Base-by-base conservation (phyloP, 2,329 filamentous ascomycete genomes). In the Xenoacremonium recifei region DNA sequence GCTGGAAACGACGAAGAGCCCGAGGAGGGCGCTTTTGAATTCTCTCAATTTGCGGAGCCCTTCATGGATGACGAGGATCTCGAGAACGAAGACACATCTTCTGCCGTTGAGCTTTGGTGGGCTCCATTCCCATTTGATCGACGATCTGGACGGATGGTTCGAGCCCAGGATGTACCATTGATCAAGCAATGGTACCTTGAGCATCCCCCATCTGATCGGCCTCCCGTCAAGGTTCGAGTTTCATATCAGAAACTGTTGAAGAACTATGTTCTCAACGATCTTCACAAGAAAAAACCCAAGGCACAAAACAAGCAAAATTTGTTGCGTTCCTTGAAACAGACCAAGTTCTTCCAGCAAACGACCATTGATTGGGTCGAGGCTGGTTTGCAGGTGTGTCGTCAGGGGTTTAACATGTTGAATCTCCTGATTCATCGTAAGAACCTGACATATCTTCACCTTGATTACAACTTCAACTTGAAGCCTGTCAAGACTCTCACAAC, bases 361-460 rank as follows among this genome's bases (percentile, higher is more conserved):
- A 96, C 89, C 7, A 97, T 99, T 50, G 93, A 99, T 65, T 99
- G 93, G 93, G 93, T 99, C 31, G 93, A 99, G 71, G 93, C 95
- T 56, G 93, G 95, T 71, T 77, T 99, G 61, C 95, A 99, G 70
- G 93, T 99, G 48, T 99, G 93, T 65, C 84, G 93, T 37, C 93
- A 99, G 65, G 93, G 93, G 41, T 99, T 96, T 76, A 99, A 99
- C 70, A 99, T 99, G 92, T 75, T 99, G 45, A 99, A 99, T 60
- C 75, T 99, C 39, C 75, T 99, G 54, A 99, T 99, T 54, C 93
- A 99, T 63, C 86, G 93, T 59, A 99, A 99, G 76, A 99, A 99
- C 66, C 72, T 99, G 55, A 99, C 93, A 1, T 99, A 99, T 62
- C 79, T 99, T 42, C 95, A 99, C 75, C 82, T 99, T 41, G 93